These are phyloP conservation scores for Cyathus striatus DNA, from an alignment of 768 basidiomycete species.

Conservation along the genomic window DNA sequence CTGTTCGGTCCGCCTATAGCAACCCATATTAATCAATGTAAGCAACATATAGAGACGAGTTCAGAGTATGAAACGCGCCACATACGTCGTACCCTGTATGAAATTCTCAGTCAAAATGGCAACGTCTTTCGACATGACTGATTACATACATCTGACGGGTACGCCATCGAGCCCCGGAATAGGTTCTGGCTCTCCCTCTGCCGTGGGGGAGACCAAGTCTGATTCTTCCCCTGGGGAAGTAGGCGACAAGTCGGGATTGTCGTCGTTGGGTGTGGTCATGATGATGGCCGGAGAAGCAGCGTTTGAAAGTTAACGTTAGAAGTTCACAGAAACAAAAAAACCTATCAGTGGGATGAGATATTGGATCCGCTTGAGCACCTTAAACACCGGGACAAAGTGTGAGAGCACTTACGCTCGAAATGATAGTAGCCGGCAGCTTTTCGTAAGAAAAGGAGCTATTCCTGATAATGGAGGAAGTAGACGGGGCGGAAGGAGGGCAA, in stretches of 20 bases:
- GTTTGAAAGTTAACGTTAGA: slow-evolving; percentile 5
- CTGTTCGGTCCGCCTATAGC: slow-evolving; percentile 73
- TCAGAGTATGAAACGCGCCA: slow-evolving; percentile 15
- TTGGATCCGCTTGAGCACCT: too few species aligned
- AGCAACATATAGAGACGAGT: too few species aligned
- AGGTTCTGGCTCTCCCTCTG: slow-evolving; percentile 58
- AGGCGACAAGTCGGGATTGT: slow-evolving; percentile 33
- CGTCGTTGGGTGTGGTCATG: slow-evolving; percentile 19
- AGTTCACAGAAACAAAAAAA: background rate
- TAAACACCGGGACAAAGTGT: too few species aligned
- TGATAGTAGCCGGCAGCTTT: too few species aligned
- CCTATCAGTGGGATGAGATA: background rate
- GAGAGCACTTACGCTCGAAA: too few species aligned
- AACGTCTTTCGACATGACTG: slow-evolving; percentile 8
- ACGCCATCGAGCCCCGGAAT: slow-evolving; percentile 67
- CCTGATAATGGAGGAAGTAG: too few species aligned
- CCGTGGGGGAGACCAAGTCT: slow-evolving; percentile 44
- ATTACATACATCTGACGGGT: slow-evolving; percentile 75
- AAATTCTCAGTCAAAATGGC: slow-evolving; percentile 10
- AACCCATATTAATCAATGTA: slow-evolving; percentile 12
- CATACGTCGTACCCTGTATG: slow-evolving; percentile 79
- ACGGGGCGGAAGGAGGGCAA: too few species aligned
- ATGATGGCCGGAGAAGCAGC: slow-evolving; percentile 15
- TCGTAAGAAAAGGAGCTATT: too few species aligned
- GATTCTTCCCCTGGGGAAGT: slow-evolving; percentile 61